Conservation (phyloP, 2,329 filamentous ascomycete species). For the Botrytis medusae region DNA sequence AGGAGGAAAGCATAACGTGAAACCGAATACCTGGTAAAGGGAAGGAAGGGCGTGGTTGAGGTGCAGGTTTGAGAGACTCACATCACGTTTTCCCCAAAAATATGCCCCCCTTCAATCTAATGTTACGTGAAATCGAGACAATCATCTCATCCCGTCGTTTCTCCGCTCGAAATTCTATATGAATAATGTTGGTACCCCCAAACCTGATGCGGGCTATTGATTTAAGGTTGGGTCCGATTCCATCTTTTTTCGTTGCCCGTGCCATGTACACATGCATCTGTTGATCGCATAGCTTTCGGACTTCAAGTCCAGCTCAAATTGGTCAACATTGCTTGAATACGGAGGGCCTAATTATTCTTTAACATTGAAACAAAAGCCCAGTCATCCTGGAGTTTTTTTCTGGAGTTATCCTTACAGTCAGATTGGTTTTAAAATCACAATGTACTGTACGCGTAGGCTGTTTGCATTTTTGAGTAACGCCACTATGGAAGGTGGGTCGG, state of each 20-base stretch:
- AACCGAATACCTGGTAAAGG: not conserved
- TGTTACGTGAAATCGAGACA: not conserved
- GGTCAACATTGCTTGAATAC: not conserved
- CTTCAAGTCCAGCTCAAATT: not conserved
- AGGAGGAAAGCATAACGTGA: not conserved
- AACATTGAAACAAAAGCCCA: not conserved
- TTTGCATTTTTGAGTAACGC: slow-evolving; percentile 15
- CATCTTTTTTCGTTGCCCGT: not conserved
- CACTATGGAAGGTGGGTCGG: slow-evolving; percentile 5
- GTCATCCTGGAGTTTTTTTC: not conserved
- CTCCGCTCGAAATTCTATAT: not conserved
- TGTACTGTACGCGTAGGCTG: slow-evolving; percentile 1
- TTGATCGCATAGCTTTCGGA: not conserved
- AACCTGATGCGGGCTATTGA: not conserved
- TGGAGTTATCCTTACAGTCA: not conserved
- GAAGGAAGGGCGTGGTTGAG: not conserved
- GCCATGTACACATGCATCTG: not conserved
- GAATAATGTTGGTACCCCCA: not conserved
- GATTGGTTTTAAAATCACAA: not conserved
- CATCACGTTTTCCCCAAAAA: not conserved
- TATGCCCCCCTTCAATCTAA: not conserved
- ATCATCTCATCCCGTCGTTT: not conserved
- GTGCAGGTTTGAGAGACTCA: not conserved
- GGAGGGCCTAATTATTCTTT: not conserved
- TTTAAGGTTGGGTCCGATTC: too few species aligned